Percentiles rank a stretch among this genome's conserved stretches.
Evolutionary conservation across 371 early-diverging fungal species (phyloP).

Genomic region (Apophysomyces ossiformis): DNA sequence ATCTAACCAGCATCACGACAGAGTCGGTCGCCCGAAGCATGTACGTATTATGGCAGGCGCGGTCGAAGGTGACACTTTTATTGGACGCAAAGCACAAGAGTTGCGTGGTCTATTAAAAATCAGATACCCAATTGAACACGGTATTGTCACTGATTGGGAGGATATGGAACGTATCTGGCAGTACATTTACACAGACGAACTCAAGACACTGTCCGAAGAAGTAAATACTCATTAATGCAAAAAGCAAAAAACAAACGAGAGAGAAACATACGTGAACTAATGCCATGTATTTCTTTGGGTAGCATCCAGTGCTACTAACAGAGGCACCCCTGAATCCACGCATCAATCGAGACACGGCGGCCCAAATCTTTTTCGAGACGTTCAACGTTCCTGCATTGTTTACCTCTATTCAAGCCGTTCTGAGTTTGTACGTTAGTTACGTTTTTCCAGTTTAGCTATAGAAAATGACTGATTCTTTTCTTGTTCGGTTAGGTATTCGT

Average conservation of each 20-base stretch:
- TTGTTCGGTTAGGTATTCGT: constrained; percentile 68
- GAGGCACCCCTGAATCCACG: constrained; percentile 95
- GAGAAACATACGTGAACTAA: not conserved
- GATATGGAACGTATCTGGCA: constrained; percentile 98
- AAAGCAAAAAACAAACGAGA: not conserved
- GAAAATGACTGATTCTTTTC: not conserved
- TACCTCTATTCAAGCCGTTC: constrained; percentile 94
- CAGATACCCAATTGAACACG: constrained; percentile 95
- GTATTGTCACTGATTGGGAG: constrained; percentile 95
- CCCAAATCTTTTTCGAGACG: constrained; percentile 96
- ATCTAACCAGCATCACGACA: constrained; percentile 36
- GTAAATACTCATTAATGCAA: not conserved
- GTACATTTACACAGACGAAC: constrained; percentile 91
- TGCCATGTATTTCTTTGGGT: constrained; percentile 1
- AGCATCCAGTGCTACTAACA: constrained; percentile 95
- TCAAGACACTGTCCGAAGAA: constrained; percentile 51
- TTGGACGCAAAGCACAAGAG: constrained; percentile 94
- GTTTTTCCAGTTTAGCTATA: constrained; percentile 3
- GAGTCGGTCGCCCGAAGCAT: constrained; percentile 94
- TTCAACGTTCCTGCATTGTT: constrained; percentile 96
- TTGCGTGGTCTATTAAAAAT: constrained; percentile 90
- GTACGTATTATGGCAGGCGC: constrained; percentile 97
- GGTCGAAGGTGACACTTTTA: constrained; percentile 91
- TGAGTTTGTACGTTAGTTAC: constrained; percentile 71
- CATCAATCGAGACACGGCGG: constrained; percentile 86